These are phyloP conservation scores for Populus deltoides DNA, from an alignment of 345 rosid genomes.

Conservation along the genomic window DNA sequence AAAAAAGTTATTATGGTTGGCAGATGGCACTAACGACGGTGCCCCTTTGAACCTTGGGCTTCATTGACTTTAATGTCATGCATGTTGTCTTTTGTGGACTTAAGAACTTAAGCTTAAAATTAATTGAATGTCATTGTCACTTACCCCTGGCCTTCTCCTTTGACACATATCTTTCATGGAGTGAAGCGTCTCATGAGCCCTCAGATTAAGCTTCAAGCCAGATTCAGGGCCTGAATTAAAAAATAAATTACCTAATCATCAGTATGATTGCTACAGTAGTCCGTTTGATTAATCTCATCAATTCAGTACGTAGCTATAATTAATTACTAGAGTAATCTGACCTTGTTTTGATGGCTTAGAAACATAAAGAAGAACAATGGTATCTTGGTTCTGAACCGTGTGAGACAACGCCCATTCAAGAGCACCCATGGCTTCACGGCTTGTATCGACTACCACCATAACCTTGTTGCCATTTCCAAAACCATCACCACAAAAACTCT, in stretches of 20 bases:
- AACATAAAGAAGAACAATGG: conserved; percentile 58
- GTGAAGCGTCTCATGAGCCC: conserved; percentile 48
- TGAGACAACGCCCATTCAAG: conserved; percentile 90
- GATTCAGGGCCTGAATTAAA: conserved; percentile 30
- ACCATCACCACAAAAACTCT: conserved; percentile 14
- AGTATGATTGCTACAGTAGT: too few species aligned
- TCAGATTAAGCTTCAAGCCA: conserved; percentile 38
- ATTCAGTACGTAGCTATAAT: too few species aligned
- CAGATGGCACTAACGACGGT: neutral
- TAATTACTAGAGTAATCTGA: neutral
- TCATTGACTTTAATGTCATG: neutral
- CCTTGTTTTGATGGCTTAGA: conserved; percentile 46
- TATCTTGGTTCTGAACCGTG: conserved; percentile 54
- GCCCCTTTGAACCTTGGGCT: neutral
- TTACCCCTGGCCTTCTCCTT: conserved; percentile 67
- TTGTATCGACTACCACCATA: conserved; percentile 82
- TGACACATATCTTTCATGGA: conserved; percentile 61
- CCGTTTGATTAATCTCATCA: too few species aligned
- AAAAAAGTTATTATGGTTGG: neutral
- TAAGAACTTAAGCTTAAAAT: neutral
- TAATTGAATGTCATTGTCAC: neutral
- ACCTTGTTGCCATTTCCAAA: conserved; percentile 52
- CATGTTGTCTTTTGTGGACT: neutral
- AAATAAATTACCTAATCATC: neutral
- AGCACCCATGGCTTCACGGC: conserved; percentile 64